Evolutionary conservation across 2,329 filamentous ascomycete genomes (phyloP).

Genomic region (Phaeomoniella chlamydospora): DNA sequence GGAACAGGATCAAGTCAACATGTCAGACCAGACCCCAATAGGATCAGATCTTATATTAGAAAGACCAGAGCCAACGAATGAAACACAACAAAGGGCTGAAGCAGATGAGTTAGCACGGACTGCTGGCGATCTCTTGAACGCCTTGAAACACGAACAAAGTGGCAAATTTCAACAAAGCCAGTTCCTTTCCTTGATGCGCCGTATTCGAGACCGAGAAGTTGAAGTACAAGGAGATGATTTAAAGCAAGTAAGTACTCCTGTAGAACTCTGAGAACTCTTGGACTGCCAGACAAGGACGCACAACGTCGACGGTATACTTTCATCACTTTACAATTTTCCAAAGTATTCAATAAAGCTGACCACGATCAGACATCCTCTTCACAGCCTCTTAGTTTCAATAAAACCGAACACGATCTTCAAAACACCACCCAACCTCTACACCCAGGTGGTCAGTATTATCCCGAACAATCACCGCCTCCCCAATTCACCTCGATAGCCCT

Average conservation of each 20-base stretch:
- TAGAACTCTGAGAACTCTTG: background rate
- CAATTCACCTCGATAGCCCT: background rate
- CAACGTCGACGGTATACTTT: background rate
- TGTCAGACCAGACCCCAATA: constrained; percentile 6
- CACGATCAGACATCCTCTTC: constrained; percentile 12
- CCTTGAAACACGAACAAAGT: constrained; percentile 52
- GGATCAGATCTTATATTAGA: background rate
- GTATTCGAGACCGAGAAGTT: constrained; percentile 57
- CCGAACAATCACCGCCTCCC: constrained; percentile 12
- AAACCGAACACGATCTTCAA: constrained; percentile 20
- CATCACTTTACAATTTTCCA: constrained; percentile 17
- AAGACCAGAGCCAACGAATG: background rate
- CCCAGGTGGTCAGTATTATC: constrained; percentile 30
- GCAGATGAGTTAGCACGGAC: constrained; percentile 58
- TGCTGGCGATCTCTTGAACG: constrained; percentile 55
- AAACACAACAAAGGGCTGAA: constrained; percentile 24
- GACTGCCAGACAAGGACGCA: background rate
- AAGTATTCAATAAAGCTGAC: constrained; percentile 21
- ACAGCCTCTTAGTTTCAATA: constrained; percentile 20
- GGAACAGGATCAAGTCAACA: constrained; percentile 5
- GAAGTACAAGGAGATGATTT: constrained; percentile 57
- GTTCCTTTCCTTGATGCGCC: constrained; percentile 64
- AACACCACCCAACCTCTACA: constrained; percentile 27
- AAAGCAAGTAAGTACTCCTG: constrained; percentile 25
- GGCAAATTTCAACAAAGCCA: constrained; percentile 66